A percentile compares a stretch with the other conserved stretches of the same genome.
These are phyloP conservation scores for Penicillium odoratum DNA, from an alignment of 495 filamentous ascomycete species.

Conservation along the genomic window DNA sequence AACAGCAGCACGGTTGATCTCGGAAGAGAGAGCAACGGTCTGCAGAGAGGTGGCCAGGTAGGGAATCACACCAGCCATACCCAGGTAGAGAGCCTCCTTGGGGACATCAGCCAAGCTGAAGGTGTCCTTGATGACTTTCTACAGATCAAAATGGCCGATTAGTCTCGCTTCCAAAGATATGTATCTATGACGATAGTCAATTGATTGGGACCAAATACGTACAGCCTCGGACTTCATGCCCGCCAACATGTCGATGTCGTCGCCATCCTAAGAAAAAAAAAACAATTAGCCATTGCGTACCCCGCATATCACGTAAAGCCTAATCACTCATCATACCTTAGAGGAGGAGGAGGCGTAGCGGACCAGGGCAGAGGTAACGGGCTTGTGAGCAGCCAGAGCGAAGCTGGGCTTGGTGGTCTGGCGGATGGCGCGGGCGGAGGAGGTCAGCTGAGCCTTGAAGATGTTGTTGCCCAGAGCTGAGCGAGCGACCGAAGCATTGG, in stretches of 20 bases:
- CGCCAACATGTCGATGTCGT: slow-evolving; percentile 63
- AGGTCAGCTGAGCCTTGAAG: slow-evolving; percentile 50
- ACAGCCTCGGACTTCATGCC: slow-evolving; percentile 75
- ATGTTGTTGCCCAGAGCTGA: slow-evolving; percentile 41
- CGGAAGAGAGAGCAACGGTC: slow-evolving; percentile 84
- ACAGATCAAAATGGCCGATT: slow-evolving; percentile 6
- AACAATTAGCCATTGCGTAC: slow-evolving; percentile 31
- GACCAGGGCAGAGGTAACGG: slow-evolving; percentile 53
- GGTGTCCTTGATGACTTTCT: slow-evolving; percentile 86
- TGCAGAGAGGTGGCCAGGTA: slow-evolving; percentile 85
- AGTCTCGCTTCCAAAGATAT: slow-evolving; percentile 4
- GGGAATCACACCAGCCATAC: slow-evolving; percentile 84
- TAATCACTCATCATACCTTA: slow-evolving; percentile 30
- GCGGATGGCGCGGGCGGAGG: slow-evolving; percentile 40
- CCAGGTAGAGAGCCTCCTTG: slow-evolving; percentile 74
- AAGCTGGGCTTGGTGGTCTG: slow-evolving; percentile 35
- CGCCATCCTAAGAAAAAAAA: slow-evolving; percentile 33
- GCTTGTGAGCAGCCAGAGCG: slow-evolving; percentile 50
- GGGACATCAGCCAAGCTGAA: slow-evolving; percentile 79
- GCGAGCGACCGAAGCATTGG: slow-evolving; percentile 49
- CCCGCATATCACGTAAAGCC: not conserved
- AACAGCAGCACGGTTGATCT: slow-evolving; percentile 64
- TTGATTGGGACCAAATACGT: slow-evolving; percentile 32
- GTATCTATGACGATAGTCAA: not conserved
- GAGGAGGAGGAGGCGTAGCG: slow-evolving; percentile 43